Conservation (phyloP, 108 stramenopile species). For the Phaeodactylum tricornutum region DNA sequence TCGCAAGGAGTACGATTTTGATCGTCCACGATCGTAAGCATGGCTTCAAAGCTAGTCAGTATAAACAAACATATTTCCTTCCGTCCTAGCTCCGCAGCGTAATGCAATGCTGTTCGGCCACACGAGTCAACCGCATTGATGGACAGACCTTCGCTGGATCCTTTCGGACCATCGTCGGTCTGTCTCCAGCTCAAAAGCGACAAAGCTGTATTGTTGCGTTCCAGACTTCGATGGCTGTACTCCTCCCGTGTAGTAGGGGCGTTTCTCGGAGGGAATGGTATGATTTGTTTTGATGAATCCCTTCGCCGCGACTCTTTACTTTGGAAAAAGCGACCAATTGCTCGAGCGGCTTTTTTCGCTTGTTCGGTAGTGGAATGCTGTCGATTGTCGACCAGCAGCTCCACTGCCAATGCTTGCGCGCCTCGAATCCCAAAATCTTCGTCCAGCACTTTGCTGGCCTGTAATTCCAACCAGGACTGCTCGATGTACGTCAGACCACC, state of each 20-base stretch:
- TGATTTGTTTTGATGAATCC: neutral
- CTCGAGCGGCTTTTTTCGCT: conserved; percentile 9
- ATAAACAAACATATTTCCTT: conserved; percentile 29
- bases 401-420: neutral
- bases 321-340: conserved; percentile 7
- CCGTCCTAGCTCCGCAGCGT: conserved; percentile 41
- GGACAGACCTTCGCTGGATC: conserved; percentile 19
- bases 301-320: neutral
- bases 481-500: no score
- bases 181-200: conserved; percentile 33
- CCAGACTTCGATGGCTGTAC: no score
- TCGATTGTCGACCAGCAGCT: neutral
- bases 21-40: conserved; percentile 47
- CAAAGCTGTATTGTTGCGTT: no score
- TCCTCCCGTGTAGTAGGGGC: no score
- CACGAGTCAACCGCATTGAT: conserved; percentile 35
- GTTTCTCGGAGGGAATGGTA: neutral
- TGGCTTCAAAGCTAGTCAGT: conserved; percentile 25
- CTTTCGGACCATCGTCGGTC: conserved; percentile 6
- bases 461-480: no score
- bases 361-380: neutral
- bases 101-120: conserved; percentile 40
- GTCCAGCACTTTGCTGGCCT: no score
- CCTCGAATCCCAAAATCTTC: no score
- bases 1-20: conserved; percentile 14